Base-by-base conservation (phyloP, 2,329 filamentous ascomycete genomes). In the Sporothrix inflata region DNA sequence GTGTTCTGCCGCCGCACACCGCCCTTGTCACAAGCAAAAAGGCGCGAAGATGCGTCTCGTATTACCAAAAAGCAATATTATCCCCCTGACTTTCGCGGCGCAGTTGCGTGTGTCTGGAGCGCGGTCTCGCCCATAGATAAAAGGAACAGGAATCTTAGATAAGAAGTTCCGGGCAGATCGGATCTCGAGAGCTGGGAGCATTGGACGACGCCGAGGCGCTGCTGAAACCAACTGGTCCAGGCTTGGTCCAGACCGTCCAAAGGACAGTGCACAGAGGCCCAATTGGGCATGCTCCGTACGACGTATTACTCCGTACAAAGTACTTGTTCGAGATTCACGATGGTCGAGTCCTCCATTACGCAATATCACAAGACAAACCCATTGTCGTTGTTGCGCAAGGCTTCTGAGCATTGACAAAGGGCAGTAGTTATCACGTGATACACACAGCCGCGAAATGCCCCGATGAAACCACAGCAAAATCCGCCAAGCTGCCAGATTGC, bases 11-110 rank as follows among this genome's bases (percentile, higher is more conserved):
- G 16, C 8, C 4, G 2, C 4, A 3, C 63, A 73, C 72, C 72
- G 70, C 72, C 53, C 60, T 73, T 57, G 57, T 71, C 72, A 73
- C 69, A 69, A 71, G 65, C 72, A 19, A 73, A 70, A 45, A 42
- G 27, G 45, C 63, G 69, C 51, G 60, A 69, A 40, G 38, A 27
- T 42, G 45, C 14, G 24, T 30, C 27, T 63, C 24, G 67, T 47
- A 51, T 53, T 53, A 63, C 38, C 60, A 45, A 45, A 38, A 24
- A n/a, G 7, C 19, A 34, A 66, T 47, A 34, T 34, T 30, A 12
- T 4, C 40, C 42, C 65, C 65, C 65, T 68, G 65, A 19, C 30
- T 68, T 34, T 51, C 9, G 27, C 24, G 30, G 63, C 30, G 47
- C 30, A 53, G 53, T 68, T 53, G 27, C 21, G 24, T 40, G 42